Base-by-base conservation (phyloP, 495 filamentous ascomycete species). In the Neurospora sp. region DNA sequence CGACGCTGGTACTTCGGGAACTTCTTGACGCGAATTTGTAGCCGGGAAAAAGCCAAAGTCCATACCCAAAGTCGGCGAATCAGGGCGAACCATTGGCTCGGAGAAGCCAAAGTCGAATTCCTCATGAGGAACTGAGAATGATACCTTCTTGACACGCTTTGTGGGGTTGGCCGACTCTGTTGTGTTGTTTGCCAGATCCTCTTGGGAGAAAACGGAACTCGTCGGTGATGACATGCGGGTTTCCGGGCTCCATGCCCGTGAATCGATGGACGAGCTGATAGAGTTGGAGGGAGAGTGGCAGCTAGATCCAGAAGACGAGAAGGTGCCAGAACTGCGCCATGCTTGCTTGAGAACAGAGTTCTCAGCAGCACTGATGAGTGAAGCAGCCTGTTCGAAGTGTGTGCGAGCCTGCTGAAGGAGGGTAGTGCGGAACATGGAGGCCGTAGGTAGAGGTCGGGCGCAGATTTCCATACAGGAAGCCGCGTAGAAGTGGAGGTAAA, bases 401-500 rank as follows among this genome's bases (percentile, higher is more conserved):
- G 74, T 72, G 73, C 85, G 84, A 6, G 86, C 83, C 75, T 86
- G 81, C 59, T 83, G 79, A 10, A 87, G 83, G 1, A 87, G 76
- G 70, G 77, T 84, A 48, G 81, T 79, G 39, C 86, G 83, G 48
- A 82, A 81, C 20, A 80, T 75, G 59, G 78, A 81, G 12, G 78
- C 76, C 18, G 44, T 40, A 2, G 83, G 83, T 10, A 87, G 79
- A 18, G 84, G 79, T 27, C 82, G 81, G n/a, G 86, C 85, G 65
- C 82, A 86, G 46, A 84, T 81, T 74, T 88, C 86, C 40, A 86
- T 79, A 4, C 85, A 86, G 18, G 82, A 83, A 2, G 86, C 86
- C 9, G 85, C 85, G 69, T 86, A 87, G 75, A 88, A 88, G 71
- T 83, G 84, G 6, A 88, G 77, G 72, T 88, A 87, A 65, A 88